phyloP scores from a whole-genome alignment of 2,329 filamentous ascomycete species.

The Aspergillus carbonarius region DNA sequence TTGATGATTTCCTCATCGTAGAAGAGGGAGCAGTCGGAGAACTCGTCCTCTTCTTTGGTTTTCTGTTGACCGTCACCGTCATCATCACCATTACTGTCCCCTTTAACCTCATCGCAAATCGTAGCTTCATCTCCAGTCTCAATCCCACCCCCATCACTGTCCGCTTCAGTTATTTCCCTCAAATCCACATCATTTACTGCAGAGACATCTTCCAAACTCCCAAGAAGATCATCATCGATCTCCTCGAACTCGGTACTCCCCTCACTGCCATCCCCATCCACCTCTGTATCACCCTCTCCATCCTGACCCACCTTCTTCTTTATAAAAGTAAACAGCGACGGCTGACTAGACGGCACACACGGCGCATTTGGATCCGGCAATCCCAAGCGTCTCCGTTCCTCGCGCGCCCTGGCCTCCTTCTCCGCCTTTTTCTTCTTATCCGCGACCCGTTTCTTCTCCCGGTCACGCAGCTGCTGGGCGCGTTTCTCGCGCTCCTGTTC shows the following conservation, averaged over 20 bases:
- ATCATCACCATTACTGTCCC: background rate
- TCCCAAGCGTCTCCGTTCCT: slow-evolving; percentile 33
- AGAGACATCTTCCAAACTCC: background rate
- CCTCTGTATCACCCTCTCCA: background rate
- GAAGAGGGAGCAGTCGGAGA: slow-evolving; percentile 36
- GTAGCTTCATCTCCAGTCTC: slow-evolving; percentile 7
- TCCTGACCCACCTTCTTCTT: slow-evolving; percentile 12
- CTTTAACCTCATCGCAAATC: background rate
- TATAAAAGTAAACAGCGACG: slow-evolving; percentile 34
- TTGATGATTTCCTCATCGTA: slow-evolving; percentile 31
- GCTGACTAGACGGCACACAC: slow-evolving; percentile 37
- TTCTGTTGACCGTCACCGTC: background rate
- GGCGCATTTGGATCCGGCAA: slow-evolving; percentile 32
- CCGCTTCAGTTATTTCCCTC: background rate
- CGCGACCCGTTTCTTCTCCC: slow-evolving; percentile 33
- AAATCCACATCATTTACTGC: background rate
- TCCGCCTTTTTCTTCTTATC: slow-evolving; percentile 39
- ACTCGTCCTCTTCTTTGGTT: slow-evolving; percentile 29
- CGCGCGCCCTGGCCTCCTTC: slow-evolving; percentile 34
- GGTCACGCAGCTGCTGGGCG: slow-evolving; percentile 40
- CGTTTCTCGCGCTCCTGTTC: slow-evolving; percentile 42
- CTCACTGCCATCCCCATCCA: slow-evolving; percentile 12
- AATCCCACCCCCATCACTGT: slow-evolving; percentile 2
- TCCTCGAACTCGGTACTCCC: slow-evolving; percentile 20
- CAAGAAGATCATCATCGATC: slow-evolving; percentile 18